Conservation (phyloP, 371 early-diverging fungal species). For the Haplosporangium sp. region DNA sequence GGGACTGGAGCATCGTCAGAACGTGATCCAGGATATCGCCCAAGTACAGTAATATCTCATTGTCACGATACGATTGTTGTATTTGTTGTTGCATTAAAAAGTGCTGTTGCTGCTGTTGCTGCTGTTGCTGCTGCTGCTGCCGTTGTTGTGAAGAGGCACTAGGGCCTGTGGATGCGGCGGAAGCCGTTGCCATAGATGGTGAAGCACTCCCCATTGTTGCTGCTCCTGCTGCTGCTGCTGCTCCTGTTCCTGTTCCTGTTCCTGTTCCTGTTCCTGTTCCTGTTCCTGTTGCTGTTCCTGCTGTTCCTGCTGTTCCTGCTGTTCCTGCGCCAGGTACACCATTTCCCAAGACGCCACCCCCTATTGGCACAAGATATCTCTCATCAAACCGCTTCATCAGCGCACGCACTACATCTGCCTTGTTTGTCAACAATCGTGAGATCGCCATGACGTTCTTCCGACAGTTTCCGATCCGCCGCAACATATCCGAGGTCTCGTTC, state of each 20-base stretch:
- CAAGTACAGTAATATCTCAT: slow-evolving; percentile 71
- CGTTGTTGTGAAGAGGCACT: not conserved
- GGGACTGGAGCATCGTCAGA: slow-evolving; percentile 90
- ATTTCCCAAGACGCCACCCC: no score
- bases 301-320: no score
- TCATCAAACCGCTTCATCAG: slow-evolving; percentile 81
- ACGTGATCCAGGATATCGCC: slow-evolving; percentile 96
- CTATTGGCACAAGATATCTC: slow-evolving; percentile 28
- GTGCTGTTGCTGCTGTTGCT: slow-evolving; percentile 29
- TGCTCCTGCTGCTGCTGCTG: slow-evolving; percentile 5
- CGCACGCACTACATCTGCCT: slow-evolving; percentile 85
- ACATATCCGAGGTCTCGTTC: slow-evolving; percentile 89
- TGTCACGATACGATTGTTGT: slow-evolving; percentile 6
- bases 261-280: slow-evolving; percentile 8
- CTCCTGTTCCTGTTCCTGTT: slow-evolving; percentile 30
- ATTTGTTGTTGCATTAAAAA: not conserved
- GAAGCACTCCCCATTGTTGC: not conserved
- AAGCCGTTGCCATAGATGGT: not conserved
- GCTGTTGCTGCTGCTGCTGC: slow-evolving; percentile 4
- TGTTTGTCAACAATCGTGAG: slow-evolving; percentile 77
- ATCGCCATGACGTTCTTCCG: slow-evolving; percentile 84
- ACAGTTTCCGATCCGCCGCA: slow-evolving; percentile 86
- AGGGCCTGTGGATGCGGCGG: not conserved
- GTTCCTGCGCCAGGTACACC: no score
- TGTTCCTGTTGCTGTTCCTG: no score